phyloP scores from a whole-genome alignment of 495 filamentous ascomycete genomes.

The Penicillium canescens region DNA sequence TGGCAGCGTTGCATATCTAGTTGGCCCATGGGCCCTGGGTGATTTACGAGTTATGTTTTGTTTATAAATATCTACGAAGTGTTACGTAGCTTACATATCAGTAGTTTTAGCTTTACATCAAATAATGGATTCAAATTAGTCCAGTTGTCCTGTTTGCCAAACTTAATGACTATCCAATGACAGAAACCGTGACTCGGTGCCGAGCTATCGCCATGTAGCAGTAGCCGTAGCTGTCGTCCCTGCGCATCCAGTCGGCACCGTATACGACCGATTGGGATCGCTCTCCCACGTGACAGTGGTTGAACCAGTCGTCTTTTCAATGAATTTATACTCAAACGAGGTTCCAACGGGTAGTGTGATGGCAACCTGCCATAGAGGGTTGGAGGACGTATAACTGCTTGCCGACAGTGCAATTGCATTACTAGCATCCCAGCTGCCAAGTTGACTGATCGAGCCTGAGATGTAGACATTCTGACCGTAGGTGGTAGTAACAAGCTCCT shows the following conservation, averaged over 20 bases:
- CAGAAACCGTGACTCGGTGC: no score
- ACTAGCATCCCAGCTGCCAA: slow-evolving; percentile 55
- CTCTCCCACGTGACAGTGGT: slow-evolving; percentile 56
- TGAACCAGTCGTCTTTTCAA: slow-evolving; percentile 54
- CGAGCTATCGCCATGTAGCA: slow-evolving; percentile 24
- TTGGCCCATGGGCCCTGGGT: neutral
- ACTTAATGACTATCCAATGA: neutral
- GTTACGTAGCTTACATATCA: neutral
- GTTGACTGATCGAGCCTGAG: slow-evolving; percentile 48
- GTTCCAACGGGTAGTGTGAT: slow-evolving; percentile 50
- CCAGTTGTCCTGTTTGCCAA: no score
- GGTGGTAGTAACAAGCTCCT: slow-evolving; percentile 49
- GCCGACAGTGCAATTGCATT: slow-evolving; percentile 53
- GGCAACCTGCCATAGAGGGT: slow-evolving; percentile 56
- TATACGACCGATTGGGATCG: slow-evolving; percentile 60
- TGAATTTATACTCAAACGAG: slow-evolving; percentile 63
- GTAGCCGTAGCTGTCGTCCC: slow-evolving; percentile 24
- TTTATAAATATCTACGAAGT: neutral
- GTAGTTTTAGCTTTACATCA: neutral
- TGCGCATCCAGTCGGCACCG: slow-evolving; percentile 49
- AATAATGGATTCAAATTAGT: neutral
- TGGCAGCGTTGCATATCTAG: slow-evolving; percentile 52
- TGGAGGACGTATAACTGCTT: slow-evolving; percentile 47
- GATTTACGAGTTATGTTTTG: neutral
- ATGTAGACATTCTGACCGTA: slow-evolving; percentile 59